Evolutionary conservation across 2,329 filamentous ascomycete species (phyloP).

Genomic region (Colletotrichum karsti): DNA sequence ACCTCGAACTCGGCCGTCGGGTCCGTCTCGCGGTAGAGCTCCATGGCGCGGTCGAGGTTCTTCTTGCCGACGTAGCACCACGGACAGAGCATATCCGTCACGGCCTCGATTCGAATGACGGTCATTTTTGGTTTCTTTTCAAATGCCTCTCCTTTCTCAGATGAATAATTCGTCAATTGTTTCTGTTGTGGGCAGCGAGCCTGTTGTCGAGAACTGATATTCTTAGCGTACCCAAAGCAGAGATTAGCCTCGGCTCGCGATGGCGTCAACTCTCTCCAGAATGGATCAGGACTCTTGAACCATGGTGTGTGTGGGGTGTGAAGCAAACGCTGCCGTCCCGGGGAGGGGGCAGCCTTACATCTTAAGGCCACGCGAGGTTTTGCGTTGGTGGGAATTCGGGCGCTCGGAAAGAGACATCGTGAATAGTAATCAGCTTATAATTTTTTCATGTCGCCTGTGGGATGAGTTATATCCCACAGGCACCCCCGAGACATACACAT

Average conservation of each 20-base stretch:
- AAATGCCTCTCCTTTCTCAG: background rate
- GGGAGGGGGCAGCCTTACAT: no score
- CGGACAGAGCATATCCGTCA: slow-evolving; percentile 60
- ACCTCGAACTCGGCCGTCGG: slow-evolving; percentile 56
- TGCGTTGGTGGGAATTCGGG: no score
- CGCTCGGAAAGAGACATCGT: no score
- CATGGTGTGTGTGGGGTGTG: no score
- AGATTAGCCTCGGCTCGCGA: background rate
- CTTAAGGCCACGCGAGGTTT: no score
- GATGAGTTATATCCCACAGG: background rate
- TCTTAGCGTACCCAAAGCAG: background rate
- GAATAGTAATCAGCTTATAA: slow-evolving; percentile 3
- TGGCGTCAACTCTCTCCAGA: background rate
- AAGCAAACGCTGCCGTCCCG: no score
- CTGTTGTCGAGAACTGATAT: background rate
- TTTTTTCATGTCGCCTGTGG: background rate
- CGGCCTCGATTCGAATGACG: slow-evolving; percentile 53
- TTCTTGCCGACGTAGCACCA: slow-evolving; percentile 61
- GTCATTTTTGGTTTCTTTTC: slow-evolving; percentile 5
- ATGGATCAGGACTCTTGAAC: no score
- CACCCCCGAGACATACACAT: background rate
- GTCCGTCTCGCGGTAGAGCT: slow-evolving; percentile 45
- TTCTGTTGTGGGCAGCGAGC: background rate
- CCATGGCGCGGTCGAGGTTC: slow-evolving; percentile 55
- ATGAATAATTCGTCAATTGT: background rate